A percentile compares a stretch with the other conserved stretches of the same genome.
Evolutionary conservation across 129 eudicot genomes (phyloP).

Genomic region (Flaveria robusta): DNA sequence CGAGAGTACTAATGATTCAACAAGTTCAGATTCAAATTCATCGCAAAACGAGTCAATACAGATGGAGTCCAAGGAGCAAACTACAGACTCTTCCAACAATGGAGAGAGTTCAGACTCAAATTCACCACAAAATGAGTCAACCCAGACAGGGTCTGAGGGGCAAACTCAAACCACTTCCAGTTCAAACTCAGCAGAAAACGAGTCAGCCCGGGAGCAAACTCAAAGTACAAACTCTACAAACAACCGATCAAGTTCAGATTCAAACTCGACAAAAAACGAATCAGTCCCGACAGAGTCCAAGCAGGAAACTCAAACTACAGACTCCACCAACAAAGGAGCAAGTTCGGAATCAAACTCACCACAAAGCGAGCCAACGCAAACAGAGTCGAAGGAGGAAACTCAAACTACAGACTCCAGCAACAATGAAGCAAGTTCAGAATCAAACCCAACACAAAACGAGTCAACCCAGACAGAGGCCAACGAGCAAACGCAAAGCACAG

Average conservation of each 20-base stretch:
- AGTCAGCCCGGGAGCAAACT: constrained; percentile 28
- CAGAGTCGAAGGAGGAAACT: constrained; percentile 11
- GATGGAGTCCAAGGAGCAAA: constrained; percentile 27
- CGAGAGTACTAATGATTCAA: constrained; percentile 19
- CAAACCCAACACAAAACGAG: background rate
- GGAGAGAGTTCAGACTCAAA: constrained; percentile 14
- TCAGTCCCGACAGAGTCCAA: constrained; percentile 38
- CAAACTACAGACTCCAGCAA: constrained; percentile 26
- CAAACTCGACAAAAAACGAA: constrained; percentile 30
- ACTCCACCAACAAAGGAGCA: background rate
- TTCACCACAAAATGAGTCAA: constrained; percentile 28
- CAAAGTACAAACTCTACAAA: constrained; percentile 17
- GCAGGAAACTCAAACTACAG: constrained; percentile 20
- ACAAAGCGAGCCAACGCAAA: background rate
- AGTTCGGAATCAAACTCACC: background rate
- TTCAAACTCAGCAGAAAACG: constrained; percentile 34
- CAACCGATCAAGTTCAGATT: constrained; percentile 9
- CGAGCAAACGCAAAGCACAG: constrained; percentile 1
- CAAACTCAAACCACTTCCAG: constrained; percentile 31
- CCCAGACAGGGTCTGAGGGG: constrained; percentile 29
- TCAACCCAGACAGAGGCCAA: constrained; percentile 4
- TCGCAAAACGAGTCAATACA: constrained; percentile 26
- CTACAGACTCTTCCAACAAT: constrained; percentile 19
- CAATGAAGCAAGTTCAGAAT: background rate
- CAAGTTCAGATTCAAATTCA: constrained; percentile 8